phyloP scores from a whole-genome alignment of 768 basidiomycete genomes.

The Fomitopsis pulvina region DNA sequence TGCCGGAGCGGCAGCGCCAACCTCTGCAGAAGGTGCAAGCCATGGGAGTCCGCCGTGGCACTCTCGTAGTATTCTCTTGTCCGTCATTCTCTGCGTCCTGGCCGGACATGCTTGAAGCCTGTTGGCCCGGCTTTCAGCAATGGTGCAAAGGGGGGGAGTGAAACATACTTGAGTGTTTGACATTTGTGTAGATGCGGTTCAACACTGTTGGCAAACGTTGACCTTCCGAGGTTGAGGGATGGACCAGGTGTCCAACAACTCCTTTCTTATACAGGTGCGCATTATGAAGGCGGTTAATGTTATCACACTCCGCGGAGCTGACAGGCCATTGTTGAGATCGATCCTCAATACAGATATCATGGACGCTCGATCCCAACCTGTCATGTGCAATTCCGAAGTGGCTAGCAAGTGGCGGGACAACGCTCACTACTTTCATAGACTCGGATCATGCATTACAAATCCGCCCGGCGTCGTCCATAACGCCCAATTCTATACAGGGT shows the following conservation, averaged over 20 bases:
- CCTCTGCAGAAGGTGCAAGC: constrained; percentile 73
- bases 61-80: not conserved
- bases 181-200: not conserved
- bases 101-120: not conserved
- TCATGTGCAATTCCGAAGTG: not conserved
- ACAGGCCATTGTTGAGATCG: not conserved
- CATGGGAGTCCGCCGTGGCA: constrained; percentile 45
- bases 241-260: not conserved
- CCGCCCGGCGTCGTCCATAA: not conserved
- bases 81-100: not conserved
- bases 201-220: not conserved
- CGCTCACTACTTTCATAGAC: not conserved
- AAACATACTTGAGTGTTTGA: not conserved
- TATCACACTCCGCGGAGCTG: not conserved
- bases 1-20: constrained; percentile 14
- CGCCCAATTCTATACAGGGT: not conserved
- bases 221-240: not conserved
- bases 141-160: not conserved
- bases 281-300: not conserved
- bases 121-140: not conserved
- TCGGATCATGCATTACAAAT: not conserved
- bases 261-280: not conserved
- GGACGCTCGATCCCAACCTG: not conserved
- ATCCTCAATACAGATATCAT: not conserved
- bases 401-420: not conserved